Percentiles rank a stretch among this genome's conserved stretches.
These are phyloP conservation scores for Psophocarpus tetragonolobus DNA, from an alignment of 306 rosid genomes.

Conservation along the genomic window DNA sequence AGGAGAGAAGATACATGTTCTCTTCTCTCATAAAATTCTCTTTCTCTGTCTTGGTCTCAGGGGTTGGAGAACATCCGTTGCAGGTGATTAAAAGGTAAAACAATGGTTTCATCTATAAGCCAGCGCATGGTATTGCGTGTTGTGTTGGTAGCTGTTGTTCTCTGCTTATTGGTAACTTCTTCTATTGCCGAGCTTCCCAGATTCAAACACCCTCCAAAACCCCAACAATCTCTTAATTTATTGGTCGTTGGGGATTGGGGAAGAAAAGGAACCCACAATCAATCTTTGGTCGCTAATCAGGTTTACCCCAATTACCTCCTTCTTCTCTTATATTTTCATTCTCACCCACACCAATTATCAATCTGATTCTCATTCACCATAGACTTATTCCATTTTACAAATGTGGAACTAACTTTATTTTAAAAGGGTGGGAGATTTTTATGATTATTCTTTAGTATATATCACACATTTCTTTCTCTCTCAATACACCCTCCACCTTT, in stretches of 20 bases:
- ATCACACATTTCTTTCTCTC: too few relatives aligned
- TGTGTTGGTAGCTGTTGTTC: background rate
- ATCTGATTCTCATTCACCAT: background rate
- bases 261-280: slow-evolving; percentile 62
- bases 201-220: slow-evolving; percentile 32
- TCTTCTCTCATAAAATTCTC: background rate
- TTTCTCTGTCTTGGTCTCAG: background rate
- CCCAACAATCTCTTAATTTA: slow-evolving; percentile 47
- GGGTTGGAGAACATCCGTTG: background rate
- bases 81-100: background rate
- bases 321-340: background rate
- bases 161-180: slow-evolving; percentile 13
- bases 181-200: slow-evolving; percentile 39
- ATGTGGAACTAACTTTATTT: too few relatives aligned
- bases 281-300: slow-evolving; percentile 66
- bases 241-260: slow-evolving; percentile 83
- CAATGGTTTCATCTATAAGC: slow-evolving; percentile 36
- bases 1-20: too few relatives aligned
- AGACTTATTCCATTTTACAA: too few relatives aligned
- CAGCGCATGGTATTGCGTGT: background rate
- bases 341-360: background rate
- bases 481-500: too few relatives aligned
- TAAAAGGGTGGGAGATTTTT: too few relatives aligned
- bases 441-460: too few relatives aligned
- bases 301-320: slow-evolving; percentile 4